These are phyloP conservation scores for Apiotrichum mycotoxinovorans DNA, from an alignment of 1,284 basidiomycete species.

Conservation along the genomic window DNA sequence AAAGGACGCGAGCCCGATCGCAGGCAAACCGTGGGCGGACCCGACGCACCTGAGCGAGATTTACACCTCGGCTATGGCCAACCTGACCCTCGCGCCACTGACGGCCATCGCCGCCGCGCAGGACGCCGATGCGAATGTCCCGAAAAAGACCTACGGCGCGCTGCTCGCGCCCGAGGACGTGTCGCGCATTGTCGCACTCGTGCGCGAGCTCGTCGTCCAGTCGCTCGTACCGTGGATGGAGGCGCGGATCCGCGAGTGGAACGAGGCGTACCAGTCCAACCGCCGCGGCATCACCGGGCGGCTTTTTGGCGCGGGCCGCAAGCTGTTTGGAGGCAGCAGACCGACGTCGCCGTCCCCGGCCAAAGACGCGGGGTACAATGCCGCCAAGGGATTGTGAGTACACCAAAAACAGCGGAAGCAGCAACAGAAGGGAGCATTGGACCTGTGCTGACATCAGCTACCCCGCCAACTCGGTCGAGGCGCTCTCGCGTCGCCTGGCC, in stretches of 20 bases:
- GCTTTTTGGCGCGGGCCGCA: slow-evolving; percentile 67
- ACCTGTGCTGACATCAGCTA: slow-evolving; percentile 42
- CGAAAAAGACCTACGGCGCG: slow-evolving; percentile 32
- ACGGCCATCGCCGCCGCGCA: slow-evolving; percentile 18
- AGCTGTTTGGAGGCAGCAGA: slow-evolving; percentile 52
- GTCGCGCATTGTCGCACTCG: slow-evolving; percentile 71
- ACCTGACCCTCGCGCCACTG: slow-evolving; percentile 38
- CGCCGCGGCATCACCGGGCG: slow-evolving; percentile 83
- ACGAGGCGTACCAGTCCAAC: slow-evolving; percentile 82
- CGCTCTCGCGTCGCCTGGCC: slow-evolving; percentile 65
- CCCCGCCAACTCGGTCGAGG: slow-evolving; percentile 50
- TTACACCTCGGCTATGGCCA: slow-evolving; percentile 42
- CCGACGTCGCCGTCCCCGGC: slow-evolving; percentile 42
- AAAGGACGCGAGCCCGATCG: slow-evolving; percentile 22
- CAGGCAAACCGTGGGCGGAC: slow-evolving; percentile 26
- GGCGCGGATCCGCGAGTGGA: slow-evolving; percentile 86
- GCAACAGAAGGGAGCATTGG: no score
- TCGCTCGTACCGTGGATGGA: slow-evolving; percentile 96
- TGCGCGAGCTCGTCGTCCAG: slow-evolving; percentile 86
- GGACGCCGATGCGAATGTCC: background rate
- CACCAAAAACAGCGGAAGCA: background rate
- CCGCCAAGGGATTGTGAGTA: slow-evolving; percentile 45
- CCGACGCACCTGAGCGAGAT: slow-evolving; percentile 33
- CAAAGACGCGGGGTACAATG: slow-evolving; percentile 37
- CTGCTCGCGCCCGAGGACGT: slow-evolving; percentile 72